These are phyloP conservation scores for Russula sp. DNA, from an alignment of 768 basidiomycete species.

Conservation along the genomic window DNA sequence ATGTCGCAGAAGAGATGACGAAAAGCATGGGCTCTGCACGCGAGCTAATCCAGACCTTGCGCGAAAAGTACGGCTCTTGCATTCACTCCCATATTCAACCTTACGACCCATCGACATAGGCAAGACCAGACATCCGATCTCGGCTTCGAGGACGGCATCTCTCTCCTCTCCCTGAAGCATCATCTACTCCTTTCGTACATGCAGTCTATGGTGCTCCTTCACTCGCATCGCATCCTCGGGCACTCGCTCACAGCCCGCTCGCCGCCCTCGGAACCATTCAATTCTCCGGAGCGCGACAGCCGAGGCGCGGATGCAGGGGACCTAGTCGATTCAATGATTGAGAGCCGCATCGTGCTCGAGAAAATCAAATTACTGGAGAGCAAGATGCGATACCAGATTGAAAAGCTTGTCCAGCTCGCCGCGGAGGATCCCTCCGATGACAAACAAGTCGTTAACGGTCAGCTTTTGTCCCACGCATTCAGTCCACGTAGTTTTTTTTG, in stretches of 20 bases:
- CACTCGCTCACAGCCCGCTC: conserved; percentile 49
- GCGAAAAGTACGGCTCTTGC: conserved; percentile 41
- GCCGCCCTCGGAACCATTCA: conserved; percentile 46
- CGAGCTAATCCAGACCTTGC: conserved; percentile 45
- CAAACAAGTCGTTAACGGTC: conserved; percentile 50
- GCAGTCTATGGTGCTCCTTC: conserved; percentile 70
- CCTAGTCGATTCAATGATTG: conserved; percentile 70
- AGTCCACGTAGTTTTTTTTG: background rate
- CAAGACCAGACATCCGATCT: conserved; percentile 30
- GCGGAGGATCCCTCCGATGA: conserved; percentile 45
- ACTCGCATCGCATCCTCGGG: conserved; percentile 62
- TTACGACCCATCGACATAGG: conserved; percentile 22
- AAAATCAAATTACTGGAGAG: conserved; percentile 79
- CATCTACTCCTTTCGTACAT: conserved; percentile 78
- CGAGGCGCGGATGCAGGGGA: conserved; percentile 64
- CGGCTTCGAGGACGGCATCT: conserved; percentile 74
- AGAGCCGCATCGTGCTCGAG: conserved; percentile 78
- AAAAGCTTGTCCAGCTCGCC: conserved; percentile 79
- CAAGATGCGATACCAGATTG: conserved; percentile 91
- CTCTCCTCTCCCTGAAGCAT: conserved; percentile 83
- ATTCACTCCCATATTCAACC: background rate
- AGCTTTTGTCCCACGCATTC: conserved; percentile 17
- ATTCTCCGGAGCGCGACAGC: conserved; percentile 38
- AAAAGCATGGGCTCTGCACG: conserved; percentile 54
- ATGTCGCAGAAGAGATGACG: conserved; percentile 48